phyloP scores from a whole-genome alignment of 2,329 filamentous ascomycete species.

The Phaeophleospora eucalypticola region DNA sequence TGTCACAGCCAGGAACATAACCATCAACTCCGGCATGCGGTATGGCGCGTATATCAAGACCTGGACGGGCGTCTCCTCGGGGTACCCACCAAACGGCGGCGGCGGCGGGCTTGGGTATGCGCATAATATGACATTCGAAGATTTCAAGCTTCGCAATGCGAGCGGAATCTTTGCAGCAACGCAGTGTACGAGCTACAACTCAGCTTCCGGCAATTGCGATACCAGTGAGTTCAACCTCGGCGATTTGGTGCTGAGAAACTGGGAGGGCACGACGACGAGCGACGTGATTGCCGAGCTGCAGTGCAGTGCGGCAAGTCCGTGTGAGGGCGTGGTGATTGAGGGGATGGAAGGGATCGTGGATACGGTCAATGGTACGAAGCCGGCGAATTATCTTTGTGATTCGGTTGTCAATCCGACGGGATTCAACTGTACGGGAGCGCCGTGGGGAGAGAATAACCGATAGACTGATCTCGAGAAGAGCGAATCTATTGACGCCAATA shows the following conservation, averaged over 20 bases:
- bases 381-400: conserved; percentile 24
- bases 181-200: conserved; percentile 24
- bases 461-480: no score
- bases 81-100: conserved; percentile 56
- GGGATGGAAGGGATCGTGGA: conserved; percentile 9
- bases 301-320: conserved; percentile 25
- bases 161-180: conserved; percentile 24
- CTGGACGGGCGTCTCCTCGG: conserved; percentile 48
- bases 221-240: conserved; percentile 38
- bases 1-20: conserved; percentile 47
- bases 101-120: conserved; percentile 51
- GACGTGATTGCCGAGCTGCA: conserved; percentile 23
- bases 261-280: conserved; percentile 27
- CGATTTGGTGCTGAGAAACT: conserved; percentile 29
- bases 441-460: conserved; percentile 17
- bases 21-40: conserved; percentile 14
- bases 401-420: conserved; percentile 20
- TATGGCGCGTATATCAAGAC: conserved; percentile 46
- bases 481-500: no score
- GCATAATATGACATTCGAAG: conserved; percentile 34
- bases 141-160: conserved; percentile 27
- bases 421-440: conserved; percentile 25
- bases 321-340: conserved; percentile 16
- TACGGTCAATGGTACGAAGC: conserved; percentile 14
- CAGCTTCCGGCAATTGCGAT: conserved; percentile 20